Conservation (phyloP, 768 basidiomycete species). For the Boletus speciosus region DNA sequence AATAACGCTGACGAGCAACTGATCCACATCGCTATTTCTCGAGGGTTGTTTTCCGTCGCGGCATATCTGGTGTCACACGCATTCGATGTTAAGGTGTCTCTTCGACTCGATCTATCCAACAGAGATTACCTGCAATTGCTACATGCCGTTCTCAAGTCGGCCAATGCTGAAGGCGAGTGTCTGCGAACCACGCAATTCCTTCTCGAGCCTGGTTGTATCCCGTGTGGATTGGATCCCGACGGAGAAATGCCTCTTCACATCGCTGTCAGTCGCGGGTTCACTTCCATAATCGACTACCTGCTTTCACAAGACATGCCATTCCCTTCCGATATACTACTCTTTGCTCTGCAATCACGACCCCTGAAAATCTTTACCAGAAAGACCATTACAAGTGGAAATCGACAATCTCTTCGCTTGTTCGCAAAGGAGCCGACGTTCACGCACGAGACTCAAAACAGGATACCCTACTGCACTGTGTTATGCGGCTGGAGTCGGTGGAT, state of each 20-base stretch:
- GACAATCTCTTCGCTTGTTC: not conserved
- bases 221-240: no score
- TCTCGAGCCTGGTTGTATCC: not conserved
- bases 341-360: not conserved
- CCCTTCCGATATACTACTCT: not conserved
- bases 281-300: not conserved
- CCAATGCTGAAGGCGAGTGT: not conserved
- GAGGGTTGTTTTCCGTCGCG: not conserved
- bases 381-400: not conserved
- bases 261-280: not conserved
- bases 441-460: not conserved
- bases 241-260: not conserved
- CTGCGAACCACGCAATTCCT: not conserved
- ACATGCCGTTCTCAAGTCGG: not conserved
- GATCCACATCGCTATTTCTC: not conserved
- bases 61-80: not conserved
- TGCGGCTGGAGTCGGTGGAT: rapidly evolving
- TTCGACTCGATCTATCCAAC: no score
- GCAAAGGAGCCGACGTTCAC: not conserved
- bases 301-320: not conserved
- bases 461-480: not conserved
- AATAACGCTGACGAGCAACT: not conserved
- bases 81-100: no score
- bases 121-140: not conserved
- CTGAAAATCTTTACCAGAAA: no score